Evolutionary conservation across 176 grass and related monocot species (phyloP).

Genomic region (Rhynchospora pubera): DNA sequence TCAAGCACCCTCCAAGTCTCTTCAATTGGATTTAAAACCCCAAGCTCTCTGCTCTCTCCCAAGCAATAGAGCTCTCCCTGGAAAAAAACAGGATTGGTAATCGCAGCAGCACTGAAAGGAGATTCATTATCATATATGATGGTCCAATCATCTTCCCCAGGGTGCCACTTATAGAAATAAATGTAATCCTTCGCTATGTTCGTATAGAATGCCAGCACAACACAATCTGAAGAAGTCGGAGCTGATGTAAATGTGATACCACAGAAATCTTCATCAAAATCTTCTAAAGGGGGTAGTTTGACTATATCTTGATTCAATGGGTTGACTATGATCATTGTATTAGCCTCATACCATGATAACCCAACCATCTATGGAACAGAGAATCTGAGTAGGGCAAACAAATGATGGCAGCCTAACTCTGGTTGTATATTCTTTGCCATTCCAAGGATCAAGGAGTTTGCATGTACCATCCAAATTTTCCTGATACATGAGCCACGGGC

Average conservation of each 20-base stretch:
- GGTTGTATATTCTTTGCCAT: not conserved
- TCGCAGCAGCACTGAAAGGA: not conserved
- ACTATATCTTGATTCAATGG: not conserved
- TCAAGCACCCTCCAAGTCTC: conserved; percentile 28
- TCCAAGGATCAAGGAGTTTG: not conserved
- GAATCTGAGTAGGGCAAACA: not conserved
- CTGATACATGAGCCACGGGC: not conserved
- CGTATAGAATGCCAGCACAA: not conserved
- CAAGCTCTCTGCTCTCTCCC: conserved; percentile 1
- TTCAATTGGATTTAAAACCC: conserved; percentile 14
- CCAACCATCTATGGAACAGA: not conserved
- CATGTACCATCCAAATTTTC: not conserved
- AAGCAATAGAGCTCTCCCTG: conserved; percentile 14
- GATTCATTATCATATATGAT: not conserved
- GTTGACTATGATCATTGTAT: not conserved
- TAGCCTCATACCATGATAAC: not conserved
- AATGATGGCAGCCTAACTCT: not conserved
- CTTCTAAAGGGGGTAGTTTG: not conserved
- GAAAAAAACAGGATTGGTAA: conserved; percentile 18
- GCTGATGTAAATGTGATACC: not conserved
- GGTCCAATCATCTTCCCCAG: not conserved
- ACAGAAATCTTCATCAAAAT: not conserved
- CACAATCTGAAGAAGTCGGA: not conserved
- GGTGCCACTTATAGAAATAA: not conserved
- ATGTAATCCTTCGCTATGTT: not conserved